Conservation (phyloP, 2,329 filamentous ascomycete species). For the Pleoardoris graminearum region DNA sequence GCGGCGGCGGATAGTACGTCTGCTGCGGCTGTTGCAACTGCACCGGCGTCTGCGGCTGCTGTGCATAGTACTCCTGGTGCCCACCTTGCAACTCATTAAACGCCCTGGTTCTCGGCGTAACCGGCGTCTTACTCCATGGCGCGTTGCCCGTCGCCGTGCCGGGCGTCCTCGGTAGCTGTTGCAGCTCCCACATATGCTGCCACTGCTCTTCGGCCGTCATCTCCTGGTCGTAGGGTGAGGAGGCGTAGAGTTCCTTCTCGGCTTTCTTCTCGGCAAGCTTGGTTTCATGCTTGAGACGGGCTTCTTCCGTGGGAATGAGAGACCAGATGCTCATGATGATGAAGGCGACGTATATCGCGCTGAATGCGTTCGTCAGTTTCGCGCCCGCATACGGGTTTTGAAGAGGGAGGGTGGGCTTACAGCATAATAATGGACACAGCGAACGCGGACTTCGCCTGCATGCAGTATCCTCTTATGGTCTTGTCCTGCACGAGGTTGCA, state of each 20-base stretch:
- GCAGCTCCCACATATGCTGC: constrained; percentile 49
- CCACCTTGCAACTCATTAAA: constrained; percentile 34
- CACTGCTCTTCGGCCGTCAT: constrained; percentile 46
- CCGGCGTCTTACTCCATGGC: constrained; percentile 30
- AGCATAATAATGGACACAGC: constrained; percentile 68
- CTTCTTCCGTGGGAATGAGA: constrained; percentile 49
- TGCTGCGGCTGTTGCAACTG: neutral
- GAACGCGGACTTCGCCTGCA: constrained; percentile 69
- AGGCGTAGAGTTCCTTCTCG: constrained; percentile 40
- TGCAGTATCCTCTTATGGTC: constrained; percentile 61
- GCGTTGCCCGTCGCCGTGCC: constrained; percentile 22
- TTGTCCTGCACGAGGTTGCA: constrained; percentile 64
- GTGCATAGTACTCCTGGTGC: neutral
- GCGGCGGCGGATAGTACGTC: neutral
- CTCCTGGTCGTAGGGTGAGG: constrained; percentile 33
- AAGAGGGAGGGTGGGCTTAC: constrained; percentile 54
- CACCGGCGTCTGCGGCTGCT: constrained; percentile 18
- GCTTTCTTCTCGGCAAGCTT: constrained; percentile 40
- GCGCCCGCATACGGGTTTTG: too few species aligned
- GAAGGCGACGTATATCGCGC: constrained; percentile 64
- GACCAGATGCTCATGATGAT: constrained; percentile 63
- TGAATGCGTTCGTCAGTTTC: too few species aligned
- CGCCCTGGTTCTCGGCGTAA: constrained; percentile 42
- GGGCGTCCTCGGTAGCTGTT: constrained; percentile 43
- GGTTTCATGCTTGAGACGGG: constrained; percentile 27